phyloP scores from a whole-genome alignment of 768 basidiomycete genomes.

The Collybia sp. region DNA sequence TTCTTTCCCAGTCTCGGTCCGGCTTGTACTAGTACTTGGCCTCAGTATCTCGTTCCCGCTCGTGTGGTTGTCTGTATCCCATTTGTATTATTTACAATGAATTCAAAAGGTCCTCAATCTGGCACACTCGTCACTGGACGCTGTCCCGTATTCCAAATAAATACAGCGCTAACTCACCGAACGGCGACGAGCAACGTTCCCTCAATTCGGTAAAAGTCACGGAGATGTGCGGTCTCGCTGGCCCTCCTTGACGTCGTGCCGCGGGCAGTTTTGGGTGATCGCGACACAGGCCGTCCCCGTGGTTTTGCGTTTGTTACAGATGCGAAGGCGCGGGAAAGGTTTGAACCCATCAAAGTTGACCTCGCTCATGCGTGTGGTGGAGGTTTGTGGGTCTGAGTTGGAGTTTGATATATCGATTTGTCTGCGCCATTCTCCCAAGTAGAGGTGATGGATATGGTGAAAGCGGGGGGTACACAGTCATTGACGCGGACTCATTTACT shows the following conservation, averaged over 20 bases:
- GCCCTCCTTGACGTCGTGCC: conserved; percentile 14
- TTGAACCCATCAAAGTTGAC: conserved; percentile 90
- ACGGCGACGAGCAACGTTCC: too few relatives aligned
- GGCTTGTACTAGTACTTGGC: conserved; percentile 37
- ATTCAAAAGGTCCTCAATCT: too few relatives aligned
- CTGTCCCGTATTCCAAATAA: too few relatives aligned
- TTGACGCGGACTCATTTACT: too few relatives aligned
- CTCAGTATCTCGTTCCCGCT: too few relatives aligned
- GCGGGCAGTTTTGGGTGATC: conserved; percentile 72
- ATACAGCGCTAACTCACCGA: too few relatives aligned
- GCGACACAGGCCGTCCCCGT: conserved; percentile 94
- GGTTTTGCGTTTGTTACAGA: conserved; percentile 94
- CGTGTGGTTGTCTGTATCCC: too few relatives aligned
- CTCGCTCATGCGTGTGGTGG: conserved; percentile 68
- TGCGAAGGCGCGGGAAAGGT: conserved; percentile 72
- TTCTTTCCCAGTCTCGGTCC: conserved; percentile 31
- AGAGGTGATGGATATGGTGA: background rate
- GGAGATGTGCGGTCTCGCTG: conserved; percentile 76
- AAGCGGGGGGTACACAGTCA: too few relatives aligned
- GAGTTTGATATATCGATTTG: too few relatives aligned
- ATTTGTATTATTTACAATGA: too few relatives aligned
- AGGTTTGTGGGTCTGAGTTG: conserved; percentile 14
- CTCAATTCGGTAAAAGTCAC: conserved; percentile 73
- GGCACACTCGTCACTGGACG: too few relatives aligned
- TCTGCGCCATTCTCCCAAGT: too few relatives aligned